Base-by-base conservation (phyloP, 345 rosid genomes). In the Sonneratia caseolaris region DNA sequence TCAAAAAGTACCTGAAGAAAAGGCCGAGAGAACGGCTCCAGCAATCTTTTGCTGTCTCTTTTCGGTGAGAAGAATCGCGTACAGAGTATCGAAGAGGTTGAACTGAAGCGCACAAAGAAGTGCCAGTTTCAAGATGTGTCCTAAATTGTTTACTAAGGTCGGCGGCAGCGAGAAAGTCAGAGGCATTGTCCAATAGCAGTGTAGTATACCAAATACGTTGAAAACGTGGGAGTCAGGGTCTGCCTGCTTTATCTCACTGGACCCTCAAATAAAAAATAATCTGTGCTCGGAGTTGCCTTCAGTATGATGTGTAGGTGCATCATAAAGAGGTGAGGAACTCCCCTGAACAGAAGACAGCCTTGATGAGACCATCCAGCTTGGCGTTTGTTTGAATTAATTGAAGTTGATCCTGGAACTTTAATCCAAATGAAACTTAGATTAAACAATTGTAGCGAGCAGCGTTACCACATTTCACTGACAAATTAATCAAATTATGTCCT, bases 1-100 rank as follows among this genome's bases (percentile, higher is more conserved):
- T 80, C 35, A 0, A 80, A 48, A 38, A 80, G 27, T 15, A 76
- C 51, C 38, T 74, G 71, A 18, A 80, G 45, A 1, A 43, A 27
- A 38, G 2, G 76, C 68, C n/a, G 73, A 72, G 10, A 78, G 73
- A 8, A 72, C 21, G 7, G 73, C 71, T 18, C 24, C 19, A 1
- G 12, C 73, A 64, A 40, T 32, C 65, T 8, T 49, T 15, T 21
- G 24, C 3, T 48, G 47, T 4, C 40, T 32, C 37, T 37, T 59
- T 69, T 69, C 24, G 42, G n/a, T 36, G 47, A 38, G 48, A 32
- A 66, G 37, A 9, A 15, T 51, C 3, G 7, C 18, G 18, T 51
- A 15, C 4, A 51, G 57, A 51, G 16, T 2, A 16, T 51, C 57
- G n/a, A 51, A 51, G n/a, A n/a, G 18, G 57, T n/a, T 47, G 15